These are phyloP conservation scores for Sugiyamaella novakii DNA, from an alignment of 1,139 yeast species.

Conservation along the genomic window DNA sequence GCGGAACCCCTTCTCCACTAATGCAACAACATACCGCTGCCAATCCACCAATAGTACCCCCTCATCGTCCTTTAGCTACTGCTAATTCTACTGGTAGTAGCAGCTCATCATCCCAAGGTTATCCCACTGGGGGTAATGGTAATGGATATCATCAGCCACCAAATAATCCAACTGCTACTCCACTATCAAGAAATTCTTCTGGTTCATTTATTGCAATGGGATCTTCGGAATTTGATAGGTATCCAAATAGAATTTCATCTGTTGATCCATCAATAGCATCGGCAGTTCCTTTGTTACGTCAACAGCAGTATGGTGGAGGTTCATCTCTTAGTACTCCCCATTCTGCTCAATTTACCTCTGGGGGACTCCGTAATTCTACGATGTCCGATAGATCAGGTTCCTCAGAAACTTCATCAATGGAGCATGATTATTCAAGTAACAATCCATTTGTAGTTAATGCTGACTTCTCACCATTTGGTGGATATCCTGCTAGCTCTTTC, in stretches of 20 bases:
- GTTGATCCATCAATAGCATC: constrained; percentile 38
- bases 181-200: constrained; percentile 32
- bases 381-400: constrained; percentile 35
- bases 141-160: constrained; percentile 15
- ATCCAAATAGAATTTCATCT: constrained; percentile 42
- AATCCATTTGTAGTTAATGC: constrained; percentile 43
- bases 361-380: constrained; percentile 31
- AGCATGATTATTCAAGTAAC: constrained; percentile 25
- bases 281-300: constrained; percentile 29
- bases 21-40: background rate
- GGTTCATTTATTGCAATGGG: constrained; percentile 33
- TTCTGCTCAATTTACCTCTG: constrained; percentile 17
- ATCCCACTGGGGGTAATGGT: constrained; percentile 7
- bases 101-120: constrained; percentile 5
- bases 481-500: constrained; percentile 86
- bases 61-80: constrained; percentile 19
- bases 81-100: constrained; percentile 19
- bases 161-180: constrained; percentile 10
- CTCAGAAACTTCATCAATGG: constrained; percentile 32
- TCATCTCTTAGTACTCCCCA: constrained; percentile 19
- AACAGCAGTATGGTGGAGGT: constrained; percentile 19
- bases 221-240: constrained; percentile 43
- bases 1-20: too few species aligned
- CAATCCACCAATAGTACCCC: constrained; percentile 20
- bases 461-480: constrained; percentile 81